Conservation (phyloP, 306 rosid species). For the Medicago truncatula region MtrunA17r5.0-ANR NC_053042.1:34173501-34174000, state of each 20-base stretch:
- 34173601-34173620: slow-evolving; percentile 90
- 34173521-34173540: slow-evolving; percentile 82
- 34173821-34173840: slow-evolving; percentile 88
- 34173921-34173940: background rate
- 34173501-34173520: slow-evolving; percentile 81
- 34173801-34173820: slow-evolving; percentile 93
- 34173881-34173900: slow-evolving; percentile 76
- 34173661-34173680: slow-evolving; percentile 89
- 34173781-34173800: slow-evolving; percentile 76
- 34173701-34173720: slow-evolving; percentile 97
- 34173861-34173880: slow-evolving; percentile 89
- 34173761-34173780: slow-evolving; percentile 93
- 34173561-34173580: slow-evolving; percentile 62
- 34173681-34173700: slow-evolving; percentile 83
- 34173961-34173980: background rate
- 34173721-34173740: slow-evolving; percentile 69
- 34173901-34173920: background rate
- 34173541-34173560: slow-evolving; percentile 74
- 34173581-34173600: slow-evolving; percentile 82
- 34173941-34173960: background rate
- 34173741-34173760: slow-evolving; percentile 90
- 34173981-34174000: slow-evolving; percentile 6
- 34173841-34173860: slow-evolving; percentile 85
- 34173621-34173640: slow-evolving; percentile 89
- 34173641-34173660: slow-evolving; percentile 81